Evolutionary conservation across 2,329 filamentous ascomycete species (phyloP), one percentile per base, ranked within the genome.

Genomic region (Aspergillus pseudoviridinutans): DNA sequence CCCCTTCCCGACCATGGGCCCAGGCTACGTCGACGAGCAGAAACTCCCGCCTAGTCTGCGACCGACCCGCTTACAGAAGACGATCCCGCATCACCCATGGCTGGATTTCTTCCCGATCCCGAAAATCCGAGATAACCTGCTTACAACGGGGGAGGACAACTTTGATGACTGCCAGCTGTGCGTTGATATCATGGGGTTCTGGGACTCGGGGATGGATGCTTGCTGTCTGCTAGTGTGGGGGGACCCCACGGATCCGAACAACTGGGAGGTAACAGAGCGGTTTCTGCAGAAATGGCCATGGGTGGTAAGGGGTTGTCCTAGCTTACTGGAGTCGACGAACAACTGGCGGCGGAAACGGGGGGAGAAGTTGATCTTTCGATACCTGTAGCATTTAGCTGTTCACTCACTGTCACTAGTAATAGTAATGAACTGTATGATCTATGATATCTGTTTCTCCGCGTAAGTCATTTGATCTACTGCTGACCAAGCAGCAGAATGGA

Each of bases 211-310:
- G 1, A 54, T 50, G 1, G 58, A 58, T n/a, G 61, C 61, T 51
- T 66, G 71, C 20, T 72, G 69, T 1, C 46, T 83, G 1, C 68
- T 82, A 12, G 77, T 82, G 1, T 83, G 80, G 81, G 78, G 79
- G 0, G 76, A 80, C 5, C 71, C 80, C 0, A 78, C 74, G 69
- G 73, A 82, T 38, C 55, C 70, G 2, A 58, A 59, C 0, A 76
- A 73, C 9, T 84, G 81, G 82, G 81, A 84, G 60, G 69, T 78
- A 1, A 80, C 74, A 0, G 71, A 73, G 8, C 56, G 58, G 0
- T 82, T 84, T 60, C 60, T 78, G 2, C 68, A 66, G 44, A 82
- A 81, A 60, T 84, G 79, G 78, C 59, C 61, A 6, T 70, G 66
- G 67, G 50, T 69, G 24, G 61, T 71, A 0, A 50, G 60, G n/a